These are phyloP conservation scores for Candida freyschussii DNA, from an alignment of 1,139 yeast species.

Conservation along the genomic window DNA sequence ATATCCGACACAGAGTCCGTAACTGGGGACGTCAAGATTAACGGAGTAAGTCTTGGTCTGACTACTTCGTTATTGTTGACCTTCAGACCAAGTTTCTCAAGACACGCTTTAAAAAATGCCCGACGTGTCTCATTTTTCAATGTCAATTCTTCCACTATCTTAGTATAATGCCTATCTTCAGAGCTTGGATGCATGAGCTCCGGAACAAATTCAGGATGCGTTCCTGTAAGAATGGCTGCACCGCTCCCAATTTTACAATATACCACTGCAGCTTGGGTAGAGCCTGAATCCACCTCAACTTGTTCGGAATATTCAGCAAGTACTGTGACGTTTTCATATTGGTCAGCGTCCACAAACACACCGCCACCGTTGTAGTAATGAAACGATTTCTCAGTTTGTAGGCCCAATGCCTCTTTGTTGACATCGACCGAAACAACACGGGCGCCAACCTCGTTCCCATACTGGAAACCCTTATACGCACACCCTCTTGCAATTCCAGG, in stretches of 20 bases:
- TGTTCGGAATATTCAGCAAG: conserved; percentile 59
- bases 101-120: conserved; percentile 49
- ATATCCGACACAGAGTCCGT: conserved; percentile 13
- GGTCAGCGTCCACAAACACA: conserved; percentile 69
- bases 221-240: conserved; percentile 69
- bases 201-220: conserved; percentile 86
- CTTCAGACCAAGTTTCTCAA: conserved; percentile 58
- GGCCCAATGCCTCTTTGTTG: conserved; percentile 27
- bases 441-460: conserved; percentile 74
- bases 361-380: conserved; percentile 86
- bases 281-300: conserved; percentile 39
- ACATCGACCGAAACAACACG: conserved; percentile 48
- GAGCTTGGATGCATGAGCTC: conserved; percentile 36
- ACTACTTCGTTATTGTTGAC: conserved; percentile 49
- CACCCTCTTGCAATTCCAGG: conserved; percentile 84
- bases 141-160: conserved; percentile 37
- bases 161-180: conserved; percentile 30
- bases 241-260: conserved; percentile 71
- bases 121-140: conserved; percentile 45
- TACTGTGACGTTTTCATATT: conserved; percentile 55
- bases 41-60: conserved; percentile 68
- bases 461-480: conserved; percentile 74
- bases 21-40: conserved; percentile 27
- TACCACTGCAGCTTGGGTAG: conserved; percentile 63
- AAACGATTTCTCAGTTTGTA: conserved; percentile 27